Base-by-base conservation (phyloP, 768 basidiomycete genomes). In the Filobasidium floriforme region DNA sequence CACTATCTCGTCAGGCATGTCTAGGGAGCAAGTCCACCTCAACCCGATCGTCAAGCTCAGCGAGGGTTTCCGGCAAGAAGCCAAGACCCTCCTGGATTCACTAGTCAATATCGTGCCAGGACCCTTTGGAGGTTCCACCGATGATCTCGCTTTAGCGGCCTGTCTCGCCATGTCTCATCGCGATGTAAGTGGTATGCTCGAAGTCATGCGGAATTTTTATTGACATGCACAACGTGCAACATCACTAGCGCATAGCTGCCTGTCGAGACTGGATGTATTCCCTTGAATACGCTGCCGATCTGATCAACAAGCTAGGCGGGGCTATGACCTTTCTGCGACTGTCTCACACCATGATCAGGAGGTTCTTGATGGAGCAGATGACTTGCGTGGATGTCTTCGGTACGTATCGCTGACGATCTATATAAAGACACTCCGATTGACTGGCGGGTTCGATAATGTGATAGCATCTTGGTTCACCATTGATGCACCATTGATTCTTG, bases 351-450 rank as follows among this genome's bases (percentile, higher is more conserved):
- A 52, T 66, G 15, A 71, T 62, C 4, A 41, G 70, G n/a, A 61
- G 72, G 10, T 73, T 73, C 52, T 51, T 73, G 9, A 32, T 73
- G 4, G 72, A 73, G 40, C 72, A 73, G 57, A 66, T 73, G 69
- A 67, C 66, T 1, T 68, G 65, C 51, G 43, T 67, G 1, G 72
- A 73, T 32, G 32, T 73, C 5, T 63, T 71, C 9, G 68, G 72
- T 73, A 49, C 46, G 72, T 68, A 22, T 7, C 12, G 24, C 24
- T 57, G 24, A 11, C 14, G 54, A 22, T 28, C 22, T 9, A 57
- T 7, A 5, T 57, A 6, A 26, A 57, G 12, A 3, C 54, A 26
- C 5, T 19, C 15, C 7, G 29, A 26, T 26, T 57, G 29, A 57
- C 24, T 19, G 19, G 7, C 3, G 15, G 18, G 18, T 4, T 22